Conservation (phyloP, 768 basidiomycete species). For the Tephrocybe sp. region DNA sequence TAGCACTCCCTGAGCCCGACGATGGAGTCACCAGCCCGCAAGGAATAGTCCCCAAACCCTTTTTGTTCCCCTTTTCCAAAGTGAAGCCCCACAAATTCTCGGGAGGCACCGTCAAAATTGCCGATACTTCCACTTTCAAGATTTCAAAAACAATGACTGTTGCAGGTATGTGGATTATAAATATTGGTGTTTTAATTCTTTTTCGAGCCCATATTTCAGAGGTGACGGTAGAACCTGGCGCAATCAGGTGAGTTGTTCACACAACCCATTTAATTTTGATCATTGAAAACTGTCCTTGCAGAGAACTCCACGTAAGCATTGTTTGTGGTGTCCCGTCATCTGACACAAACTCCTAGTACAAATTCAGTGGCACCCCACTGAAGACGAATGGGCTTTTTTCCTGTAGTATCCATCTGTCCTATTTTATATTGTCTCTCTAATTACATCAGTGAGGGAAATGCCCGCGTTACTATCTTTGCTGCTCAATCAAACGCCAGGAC, state of each 20-base stretch:
- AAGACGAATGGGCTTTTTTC: slow-evolving; percentile 66
- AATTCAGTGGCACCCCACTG: slow-evolving; percentile 70
- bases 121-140: slow-evolving; percentile 52
- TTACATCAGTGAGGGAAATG: slow-evolving; percentile 45
- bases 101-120: slow-evolving; percentile 52
- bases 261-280: not conserved
- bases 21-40: slow-evolving; percentile 41
- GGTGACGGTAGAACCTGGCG: slow-evolving; percentile 58
- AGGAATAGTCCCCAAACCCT: slow-evolving; percentile 44
- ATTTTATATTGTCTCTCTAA: not conserved
- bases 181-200: too few relatives aligned
- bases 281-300: slow-evolving; percentile 16
- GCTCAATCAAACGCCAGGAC: slow-evolving; percentile 52
- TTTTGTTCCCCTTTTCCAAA: slow-evolving; percentile 47
- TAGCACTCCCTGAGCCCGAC: slow-evolving; percentile 36
- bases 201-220: slow-evolving; percentile 29
- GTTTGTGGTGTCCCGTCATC: not conserved
- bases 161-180: slow-evolving; percentile 38
- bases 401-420: slow-evolving; percentile 34
- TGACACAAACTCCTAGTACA: too few relatives aligned
- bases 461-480: slow-evolving; percentile 58
- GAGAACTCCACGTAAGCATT: slow-evolving; percentile 53
- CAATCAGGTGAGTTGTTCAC: slow-evolving; percentile 42
- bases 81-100: slow-evolving; percentile 40
- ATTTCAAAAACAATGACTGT: slow-evolving; percentile 51